These are phyloP conservation scores for Paramecium caudatum DNA, from an alignment of 73 alveolate species.

Conservation along the genomic window DNA sequence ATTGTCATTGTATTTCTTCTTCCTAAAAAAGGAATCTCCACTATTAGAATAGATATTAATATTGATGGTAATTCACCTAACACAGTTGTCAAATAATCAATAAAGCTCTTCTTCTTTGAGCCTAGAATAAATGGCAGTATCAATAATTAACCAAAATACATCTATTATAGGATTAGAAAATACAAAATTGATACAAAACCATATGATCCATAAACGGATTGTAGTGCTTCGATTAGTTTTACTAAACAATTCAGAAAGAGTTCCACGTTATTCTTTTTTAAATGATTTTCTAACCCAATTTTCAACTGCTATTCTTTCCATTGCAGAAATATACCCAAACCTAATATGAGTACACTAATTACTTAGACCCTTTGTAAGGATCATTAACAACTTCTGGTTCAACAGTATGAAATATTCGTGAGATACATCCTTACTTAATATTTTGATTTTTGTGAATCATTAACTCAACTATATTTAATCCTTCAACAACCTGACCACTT, in stretches of 20 bases:
- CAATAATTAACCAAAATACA: constrained; percentile 73
- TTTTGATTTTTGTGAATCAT: constrained; percentile 67
- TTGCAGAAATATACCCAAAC: constrained; percentile 21
- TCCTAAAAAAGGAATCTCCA: constrained; percentile 67
- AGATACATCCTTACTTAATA: neutral
- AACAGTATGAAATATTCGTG: neutral
- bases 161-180: constrained; percentile 1
- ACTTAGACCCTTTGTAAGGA: constrained; percentile 62
- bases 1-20: constrained; percentile 72
- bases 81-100: constrained; percentile 59
- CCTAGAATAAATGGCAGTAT: constrained; percentile 75
- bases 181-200: constrained; percentile 63
- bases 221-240: constrained; percentile 27
- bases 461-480: constrained; percentile 60
- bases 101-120: constrained; percentile 50
- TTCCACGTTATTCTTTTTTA: constrained; percentile 8
- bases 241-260: constrained; percentile 1
- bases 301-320: constrained; percentile 44
- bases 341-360: neutral
- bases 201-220: constrained; percentile 66
- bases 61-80: constrained; percentile 76
- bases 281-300: constrained; percentile 55
- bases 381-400: neutral
- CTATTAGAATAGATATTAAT: constrained; percentile 49
- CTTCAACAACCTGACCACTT: constrained; percentile 62